Conservation (phyloP, 2,329 filamentous ascomycete genomes). For the Arthrobotrys entomopaga region DNA sequence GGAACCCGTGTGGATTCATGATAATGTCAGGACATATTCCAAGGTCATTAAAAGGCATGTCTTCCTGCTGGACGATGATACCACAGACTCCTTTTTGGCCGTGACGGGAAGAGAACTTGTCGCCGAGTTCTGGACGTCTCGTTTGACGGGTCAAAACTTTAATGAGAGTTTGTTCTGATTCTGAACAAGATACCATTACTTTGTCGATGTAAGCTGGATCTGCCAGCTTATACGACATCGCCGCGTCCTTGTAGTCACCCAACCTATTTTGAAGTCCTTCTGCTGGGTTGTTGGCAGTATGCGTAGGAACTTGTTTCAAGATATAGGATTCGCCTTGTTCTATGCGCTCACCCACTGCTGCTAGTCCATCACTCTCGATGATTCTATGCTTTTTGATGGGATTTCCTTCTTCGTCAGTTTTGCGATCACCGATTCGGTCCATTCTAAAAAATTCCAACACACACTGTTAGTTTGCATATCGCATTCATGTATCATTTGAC, state of each 20-base stretch:
- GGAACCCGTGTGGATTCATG: constrained; percentile 99
- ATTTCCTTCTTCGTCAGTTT: constrained; percentile 68
- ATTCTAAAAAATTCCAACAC: constrained; percentile 63
- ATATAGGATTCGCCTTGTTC: constrained; percentile 84
- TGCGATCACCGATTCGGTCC: constrained; percentile 73
- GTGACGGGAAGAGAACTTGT: constrained; percentile 98
- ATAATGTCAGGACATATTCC: constrained; percentile 98
- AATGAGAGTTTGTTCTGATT: constrained; percentile 84
- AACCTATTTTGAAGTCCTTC: constrained; percentile 69
- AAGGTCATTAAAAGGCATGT: constrained; percentile 92
- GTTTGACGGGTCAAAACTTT: constrained; percentile 98
- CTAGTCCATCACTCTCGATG: constrained; percentile 86
- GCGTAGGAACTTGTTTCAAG: constrained; percentile 85
- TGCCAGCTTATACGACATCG: constrained; percentile 81
- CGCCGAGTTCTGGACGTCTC: constrained; percentile 89
- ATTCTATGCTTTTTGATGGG: constrained; percentile 75
- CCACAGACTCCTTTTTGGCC: constrained; percentile 98
- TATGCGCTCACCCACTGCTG: constrained; percentile 83
- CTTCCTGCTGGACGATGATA: constrained; percentile 94
- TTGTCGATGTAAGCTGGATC: constrained; percentile 94
- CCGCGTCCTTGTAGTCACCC: constrained; percentile 72
- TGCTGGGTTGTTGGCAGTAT: constrained; percentile 78
- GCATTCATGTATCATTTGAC: background rate
- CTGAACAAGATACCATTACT: constrained; percentile 90
- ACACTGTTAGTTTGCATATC: too few relatives aligned